Conservation (phyloP, 192 early-diverging fungal genomes). For the Coemansia pectinata region DNA sequence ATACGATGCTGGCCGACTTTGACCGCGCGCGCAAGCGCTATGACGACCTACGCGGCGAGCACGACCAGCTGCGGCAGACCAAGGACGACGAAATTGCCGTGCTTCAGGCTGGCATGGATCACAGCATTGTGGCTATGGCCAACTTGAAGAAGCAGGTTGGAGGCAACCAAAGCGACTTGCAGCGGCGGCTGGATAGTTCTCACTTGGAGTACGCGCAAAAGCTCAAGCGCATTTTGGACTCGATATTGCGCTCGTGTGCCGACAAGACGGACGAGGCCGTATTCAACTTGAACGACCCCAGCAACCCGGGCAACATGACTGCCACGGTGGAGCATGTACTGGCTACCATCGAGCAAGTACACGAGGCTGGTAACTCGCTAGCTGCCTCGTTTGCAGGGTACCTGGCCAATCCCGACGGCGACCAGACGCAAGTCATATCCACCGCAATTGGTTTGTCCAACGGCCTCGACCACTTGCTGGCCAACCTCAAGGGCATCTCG, state of each 20-base stretch:
- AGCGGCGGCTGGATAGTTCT: constrained; percentile 67
- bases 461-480: constrained; percentile 75
- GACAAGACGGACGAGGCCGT: constrained; percentile 87
- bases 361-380: constrained; percentile 66
- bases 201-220: constrained; percentile 64
- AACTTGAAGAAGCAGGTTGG: constrained; percentile 62
- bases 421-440: constrained; percentile 85
- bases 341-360: constrained; percentile 86
- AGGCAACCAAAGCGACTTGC: constrained; percentile 56
- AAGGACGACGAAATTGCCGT: constrained; percentile 83
- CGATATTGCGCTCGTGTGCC: constrained; percentile 83
- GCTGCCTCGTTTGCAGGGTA: constrained; percentile 57
- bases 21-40: constrained; percentile 47
- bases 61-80: constrained; percentile 32
- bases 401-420: constrained; percentile 62
- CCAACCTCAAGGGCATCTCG: constrained; percentile 87
- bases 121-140: constrained; percentile 74
- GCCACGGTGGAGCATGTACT: constrained; percentile 90
- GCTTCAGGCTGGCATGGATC: constrained; percentile 78
- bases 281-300: constrained; percentile 81
- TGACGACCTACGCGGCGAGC: constrained; percentile 43
- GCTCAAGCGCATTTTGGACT: constrained; percentile 79
- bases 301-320: constrained; percentile 81
- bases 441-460: constrained; percentile 79
- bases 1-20: constrained; percentile 31